These are phyloP conservation scores for Apiotrichum gamsii DNA, from an alignment of 1,284 basidiomycete genomes.

Conservation along the genomic window DNA sequence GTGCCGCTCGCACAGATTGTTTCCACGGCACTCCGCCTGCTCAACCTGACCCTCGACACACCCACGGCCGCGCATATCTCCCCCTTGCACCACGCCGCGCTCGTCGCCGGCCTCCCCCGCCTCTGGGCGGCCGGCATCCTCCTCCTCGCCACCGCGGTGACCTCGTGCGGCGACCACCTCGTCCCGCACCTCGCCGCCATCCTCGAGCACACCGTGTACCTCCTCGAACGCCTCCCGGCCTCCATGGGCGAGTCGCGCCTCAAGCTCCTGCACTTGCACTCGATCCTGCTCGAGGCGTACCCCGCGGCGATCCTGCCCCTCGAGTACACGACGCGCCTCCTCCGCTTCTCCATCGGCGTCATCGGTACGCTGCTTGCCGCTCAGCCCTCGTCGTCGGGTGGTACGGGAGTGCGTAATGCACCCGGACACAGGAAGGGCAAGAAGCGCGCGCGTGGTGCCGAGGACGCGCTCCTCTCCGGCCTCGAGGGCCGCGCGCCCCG, in stretches of 20 bases:
- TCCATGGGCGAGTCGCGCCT: constrained; percentile 29
- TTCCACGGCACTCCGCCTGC: constrained; percentile 38
- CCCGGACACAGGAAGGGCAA: constrained; percentile 53
- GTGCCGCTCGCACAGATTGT: constrained; percentile 60
- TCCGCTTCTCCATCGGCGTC: constrained; percentile 29
- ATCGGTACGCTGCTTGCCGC: constrained; percentile 29
- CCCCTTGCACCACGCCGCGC: constrained; percentile 35
- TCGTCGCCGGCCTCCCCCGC: constrained; percentile 28
- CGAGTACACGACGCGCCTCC: constrained; percentile 37
- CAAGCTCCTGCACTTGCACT: constrained; percentile 38
- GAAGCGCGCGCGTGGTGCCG: constrained; percentile 67
- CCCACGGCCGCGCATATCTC: constrained; percentile 47
- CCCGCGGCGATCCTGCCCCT: constrained; percentile 29
- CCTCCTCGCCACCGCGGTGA: constrained; percentile 25
- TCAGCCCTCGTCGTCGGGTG: constrained; percentile 2
- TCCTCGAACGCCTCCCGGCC: constrained; percentile 30
- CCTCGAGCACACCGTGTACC: constrained; percentile 40
- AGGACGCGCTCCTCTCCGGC: constrained; percentile 65
- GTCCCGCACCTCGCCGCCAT: constrained; percentile 38
- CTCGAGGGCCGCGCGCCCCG: constrained; percentile 51
- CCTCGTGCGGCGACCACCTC: constrained; percentile 38
- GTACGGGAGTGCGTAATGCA: no score
- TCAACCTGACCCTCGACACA: constrained; percentile 58
- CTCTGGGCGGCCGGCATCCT: constrained; percentile 37
- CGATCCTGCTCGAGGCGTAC: constrained; percentile 28